These are phyloP conservation scores for Radiomyces spectabilis DNA, from an alignment of 192 early-diverging fungal species.

Conservation along the genomic window DNA sequence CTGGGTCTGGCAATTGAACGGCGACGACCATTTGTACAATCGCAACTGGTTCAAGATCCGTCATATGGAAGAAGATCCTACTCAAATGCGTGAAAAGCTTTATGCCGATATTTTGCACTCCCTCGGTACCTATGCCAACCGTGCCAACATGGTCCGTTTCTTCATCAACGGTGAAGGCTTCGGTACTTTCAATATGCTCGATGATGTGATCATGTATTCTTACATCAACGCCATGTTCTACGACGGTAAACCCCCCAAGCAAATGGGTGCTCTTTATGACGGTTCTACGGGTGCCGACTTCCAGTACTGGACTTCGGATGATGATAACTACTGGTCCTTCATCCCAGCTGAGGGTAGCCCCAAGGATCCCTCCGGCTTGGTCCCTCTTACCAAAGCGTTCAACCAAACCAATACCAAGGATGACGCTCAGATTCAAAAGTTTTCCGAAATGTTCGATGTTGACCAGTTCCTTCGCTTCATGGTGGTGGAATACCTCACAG, in stretches of 20 bases:
- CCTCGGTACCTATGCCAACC: slow-evolving; percentile 35
- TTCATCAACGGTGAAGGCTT: slow-evolving; percentile 35
- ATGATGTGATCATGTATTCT: slow-evolving; percentile 36
- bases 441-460: slow-evolving; percentile 26
- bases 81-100: slow-evolving; percentile 43
- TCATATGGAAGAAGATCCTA: slow-evolving; percentile 42
- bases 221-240: slow-evolving; percentile 35
- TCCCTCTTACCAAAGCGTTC: slow-evolving; percentile 17
- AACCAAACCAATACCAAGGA: slow-evolving; percentile 13
- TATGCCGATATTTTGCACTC: slow-evolving; percentile 33
- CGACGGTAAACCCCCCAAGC: slow-evolving; percentile 14
- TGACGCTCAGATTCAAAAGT: slow-evolving; percentile 20
- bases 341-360: slow-evolving; percentile 22
- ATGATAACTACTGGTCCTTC: slow-evolving; percentile 24
- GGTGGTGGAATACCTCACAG: slow-evolving; percentile 41
- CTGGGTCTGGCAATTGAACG: slow-evolving; percentile 31
- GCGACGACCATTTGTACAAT: slow-evolving; percentile 12
- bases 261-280: slow-evolving; percentile 34
- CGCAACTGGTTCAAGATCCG: slow-evolving; percentile 39
- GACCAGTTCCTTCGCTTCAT: slow-evolving; percentile 38
- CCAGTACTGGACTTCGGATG: slow-evolving; percentile 20
- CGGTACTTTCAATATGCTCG: slow-evolving; percentile 41
- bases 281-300: slow-evolving; percentile 39
- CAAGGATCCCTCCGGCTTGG: slow-evolving; percentile 10
- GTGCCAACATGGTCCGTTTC: slow-evolving; percentile 37